A percentile compares a stretch with the other conserved stretches of the same genome.
phyloP scores from a whole-genome alignment of 768 basidiomycete genomes.

The Boletus huronensis region DNA sequence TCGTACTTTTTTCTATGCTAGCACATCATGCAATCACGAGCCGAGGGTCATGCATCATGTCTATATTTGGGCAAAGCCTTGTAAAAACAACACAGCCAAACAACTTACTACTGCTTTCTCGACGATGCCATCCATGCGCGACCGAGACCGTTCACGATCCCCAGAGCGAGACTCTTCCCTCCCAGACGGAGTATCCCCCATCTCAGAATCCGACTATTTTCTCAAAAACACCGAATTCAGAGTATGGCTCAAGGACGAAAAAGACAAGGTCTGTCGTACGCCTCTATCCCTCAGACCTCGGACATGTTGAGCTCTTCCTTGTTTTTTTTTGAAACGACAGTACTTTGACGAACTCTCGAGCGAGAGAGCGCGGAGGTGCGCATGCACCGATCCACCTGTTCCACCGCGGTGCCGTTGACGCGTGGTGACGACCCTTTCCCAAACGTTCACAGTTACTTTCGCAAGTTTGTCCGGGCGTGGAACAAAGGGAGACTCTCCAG shows the following conservation, averaged over 20 bases:
- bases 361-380: background rate
- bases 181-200: slow-evolving; percentile 55
- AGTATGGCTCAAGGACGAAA: slow-evolving; percentile 78
- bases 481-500: slow-evolving; percentile 73
- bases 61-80: background rate
- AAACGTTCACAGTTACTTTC: slow-evolving; percentile 66
- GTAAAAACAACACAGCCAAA: slow-evolving; percentile 11
- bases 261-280: slow-evolving; percentile 46
- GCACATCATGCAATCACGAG: slow-evolving; percentile 23
- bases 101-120: background rate
- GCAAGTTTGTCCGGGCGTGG: slow-evolving; percentile 92
- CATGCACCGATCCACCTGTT: background rate
- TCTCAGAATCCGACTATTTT: slow-evolving; percentile 86
- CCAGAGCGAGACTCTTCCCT: slow-evolving; percentile 43
- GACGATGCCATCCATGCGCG: slow-evolving; percentile 9
- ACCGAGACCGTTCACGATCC: slow-evolving; percentile 37
- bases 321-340: slow-evolving; percentile 1
- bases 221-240: slow-evolving; percentile 79
- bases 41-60: background rate
- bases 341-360: slow-evolving; percentile 58
- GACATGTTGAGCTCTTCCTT: slow-evolving; percentile 29
- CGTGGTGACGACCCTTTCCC: slow-evolving; percentile 5
- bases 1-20: slow-evolving; percentile 17
- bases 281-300: background rate
- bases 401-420: slow-evolving; percentile 32